A percentile compares a stretch with the other conserved stretches of the same genome.
Evolutionary conservation across 23 red algal species (phyloP).

Genomic region (Gracilaria domingensis): DNA sequence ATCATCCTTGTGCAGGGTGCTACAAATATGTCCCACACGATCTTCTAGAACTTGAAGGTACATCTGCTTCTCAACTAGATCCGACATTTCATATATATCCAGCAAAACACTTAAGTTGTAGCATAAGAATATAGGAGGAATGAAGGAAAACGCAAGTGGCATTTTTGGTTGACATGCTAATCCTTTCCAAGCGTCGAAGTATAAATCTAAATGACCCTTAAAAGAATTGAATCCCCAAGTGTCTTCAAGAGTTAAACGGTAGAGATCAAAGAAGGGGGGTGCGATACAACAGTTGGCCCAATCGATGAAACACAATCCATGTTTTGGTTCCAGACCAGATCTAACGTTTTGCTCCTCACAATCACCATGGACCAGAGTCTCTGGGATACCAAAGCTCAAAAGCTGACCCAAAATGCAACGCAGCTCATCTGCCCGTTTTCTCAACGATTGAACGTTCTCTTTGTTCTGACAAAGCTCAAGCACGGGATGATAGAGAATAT

Average conservation of each 20-base stretch:
- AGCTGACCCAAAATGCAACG: not conserved
- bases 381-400: conserved; percentile 1
- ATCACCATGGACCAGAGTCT: conserved; percentile 15
- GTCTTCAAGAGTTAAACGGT: conserved; percentile 19
- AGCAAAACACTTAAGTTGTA: conserved; percentile 36
- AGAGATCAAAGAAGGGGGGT: conserved; percentile 22
- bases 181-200: conserved; percentile 26
- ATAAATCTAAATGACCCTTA: not conserved
- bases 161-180: conserved; percentile 21
- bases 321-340: conserved; percentile 7
- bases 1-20: not conserved
- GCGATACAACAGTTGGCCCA: conserved; percentile 26
- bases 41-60: conserved; percentile 14
- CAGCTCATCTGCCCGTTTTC: conserved; percentile 17
- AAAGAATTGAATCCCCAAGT: conserved; percentile 16
- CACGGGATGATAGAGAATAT: conserved; percentile 17
- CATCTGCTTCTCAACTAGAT: not conserved
- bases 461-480: conserved; percentile 19
- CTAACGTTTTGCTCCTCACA: conserved; percentile 8
- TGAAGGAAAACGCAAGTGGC: not conserved
- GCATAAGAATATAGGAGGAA: conserved; percentile 14
- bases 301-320: conserved; percentile 32
- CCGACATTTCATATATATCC: conserved; percentile 23
- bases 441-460: conserved; percentile 11
- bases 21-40: conserved; percentile 15